phyloP scores from a whole-genome alignment of 306 rosid species.

The Betula pendula region DNA sequence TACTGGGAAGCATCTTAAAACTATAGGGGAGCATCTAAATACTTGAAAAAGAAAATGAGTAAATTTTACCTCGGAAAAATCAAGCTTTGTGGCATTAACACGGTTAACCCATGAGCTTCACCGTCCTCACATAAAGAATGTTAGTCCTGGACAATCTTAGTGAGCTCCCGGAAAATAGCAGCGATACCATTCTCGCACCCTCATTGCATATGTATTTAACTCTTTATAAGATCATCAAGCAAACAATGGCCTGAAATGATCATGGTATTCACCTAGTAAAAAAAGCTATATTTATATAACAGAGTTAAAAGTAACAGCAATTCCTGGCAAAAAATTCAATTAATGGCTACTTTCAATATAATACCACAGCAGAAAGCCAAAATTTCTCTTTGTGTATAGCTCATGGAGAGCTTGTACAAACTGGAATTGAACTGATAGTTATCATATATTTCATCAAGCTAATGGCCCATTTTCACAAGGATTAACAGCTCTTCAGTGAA shows the following conservation, averaged over 20 bases:
- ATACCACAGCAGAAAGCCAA: neutral
- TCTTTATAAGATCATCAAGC: constrained; percentile 96
- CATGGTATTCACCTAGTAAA: constrained; percentile 93
- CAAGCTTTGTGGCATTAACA: constrained; percentile 72
- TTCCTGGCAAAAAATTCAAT: neutral
- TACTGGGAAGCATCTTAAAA: too few relatives aligned
- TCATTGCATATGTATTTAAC: constrained; percentile 93
- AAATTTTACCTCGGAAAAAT: constrained; percentile 81
- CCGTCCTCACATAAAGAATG: constrained; percentile 76
- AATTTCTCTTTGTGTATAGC: neutral
- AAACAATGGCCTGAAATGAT: constrained; percentile 93
- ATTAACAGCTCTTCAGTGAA: neutral
- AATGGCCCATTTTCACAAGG: too few relatives aligned
- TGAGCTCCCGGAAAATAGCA: constrained; percentile 99
- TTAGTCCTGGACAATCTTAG: constrained; percentile 83
- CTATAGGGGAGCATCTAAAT: neutral
- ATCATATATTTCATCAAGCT: neutral
- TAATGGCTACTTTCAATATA: neutral
- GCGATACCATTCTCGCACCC: constrained; percentile 97
- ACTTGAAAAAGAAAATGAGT: neutral
- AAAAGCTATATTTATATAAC: neutral
- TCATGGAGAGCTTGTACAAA: neutral
- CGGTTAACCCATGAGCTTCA: constrained; percentile 95
- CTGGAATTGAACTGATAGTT: neutral
- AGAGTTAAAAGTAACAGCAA: neutral